phyloP scores from a whole-genome alignment of 768 basidiomycete genomes.

The Leccinum incarnatum region DNA sequence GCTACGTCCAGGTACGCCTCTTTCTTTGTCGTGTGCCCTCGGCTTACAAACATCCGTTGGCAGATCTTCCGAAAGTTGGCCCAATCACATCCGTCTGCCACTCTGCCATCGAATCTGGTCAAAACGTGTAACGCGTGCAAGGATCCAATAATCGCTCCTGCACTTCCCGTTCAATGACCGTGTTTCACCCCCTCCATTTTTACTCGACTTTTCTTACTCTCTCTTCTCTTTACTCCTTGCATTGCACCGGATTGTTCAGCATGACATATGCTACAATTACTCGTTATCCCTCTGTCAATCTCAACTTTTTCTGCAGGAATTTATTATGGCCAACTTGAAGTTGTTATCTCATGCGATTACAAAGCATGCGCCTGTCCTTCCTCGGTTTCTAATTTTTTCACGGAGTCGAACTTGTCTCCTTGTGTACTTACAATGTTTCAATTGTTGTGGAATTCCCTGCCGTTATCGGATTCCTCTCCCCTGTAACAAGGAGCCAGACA shows the following conservation, averaged over 20 bases:
- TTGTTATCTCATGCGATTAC: constrained; percentile 11
- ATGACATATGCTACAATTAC: constrained; percentile 10
- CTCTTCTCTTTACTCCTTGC: not conserved
- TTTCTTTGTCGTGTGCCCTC: not conserved
- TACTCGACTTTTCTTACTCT: not conserved
- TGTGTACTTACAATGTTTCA: constrained; percentile 4
- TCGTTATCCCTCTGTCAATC: constrained; percentile 9
- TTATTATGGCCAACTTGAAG: constrained; percentile 12
- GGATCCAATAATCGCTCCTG: constrained; percentile 16
- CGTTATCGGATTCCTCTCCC: not conserved
- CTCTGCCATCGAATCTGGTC: not conserved
- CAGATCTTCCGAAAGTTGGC: constrained; percentile 35
- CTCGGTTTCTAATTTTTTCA: constrained; percentile 9
- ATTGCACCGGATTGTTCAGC: constrained; percentile 17
- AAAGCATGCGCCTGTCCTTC: constrained; percentile 14
- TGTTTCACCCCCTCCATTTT: not conserved
- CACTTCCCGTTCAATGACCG: constrained; percentile 25
- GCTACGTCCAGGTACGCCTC: constrained; percentile 37
- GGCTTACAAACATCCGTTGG: not conserved
- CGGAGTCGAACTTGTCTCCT: constrained; percentile 4
- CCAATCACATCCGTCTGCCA: constrained; percentile 9
- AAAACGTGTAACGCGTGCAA: constrained; percentile 22
- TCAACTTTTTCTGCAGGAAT: constrained; percentile 17
- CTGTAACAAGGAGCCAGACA: not conserved
- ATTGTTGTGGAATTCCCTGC: constrained; percentile 1